These are phyloP conservation scores for Melaleuca quinquenervia DNA, from an alignment of 345 rosid species.

Conservation along the genomic window DNA sequence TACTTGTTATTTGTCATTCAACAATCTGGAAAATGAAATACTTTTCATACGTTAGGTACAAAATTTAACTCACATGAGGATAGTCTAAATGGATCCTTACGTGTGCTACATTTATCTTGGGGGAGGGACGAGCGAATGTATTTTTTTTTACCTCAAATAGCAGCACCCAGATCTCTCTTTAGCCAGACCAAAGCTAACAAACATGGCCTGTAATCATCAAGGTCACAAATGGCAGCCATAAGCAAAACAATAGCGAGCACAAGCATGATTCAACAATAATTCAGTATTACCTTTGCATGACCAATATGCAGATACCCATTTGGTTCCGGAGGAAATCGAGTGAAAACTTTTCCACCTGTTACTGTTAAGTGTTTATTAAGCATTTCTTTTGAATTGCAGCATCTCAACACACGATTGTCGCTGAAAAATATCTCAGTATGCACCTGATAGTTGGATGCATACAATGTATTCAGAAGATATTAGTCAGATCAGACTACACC, in stretches of 20 bases:
- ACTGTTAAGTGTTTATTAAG: slow-evolving; percentile 73
- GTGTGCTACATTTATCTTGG: neutral
- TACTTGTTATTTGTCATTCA: neutral
- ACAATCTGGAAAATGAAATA: neutral
- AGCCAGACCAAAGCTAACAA: slow-evolving; percentile 93
- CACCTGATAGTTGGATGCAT: slow-evolving; percentile 29
- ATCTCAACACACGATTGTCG: slow-evolving; percentile 58
- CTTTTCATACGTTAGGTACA: neutral
- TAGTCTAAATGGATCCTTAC: neutral
- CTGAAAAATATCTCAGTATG: slow-evolving; percentile 88
- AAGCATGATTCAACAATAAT: neutral
- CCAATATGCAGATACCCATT: slow-evolving; percentile 99
- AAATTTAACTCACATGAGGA: neutral
- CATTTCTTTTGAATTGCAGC: slow-evolving; percentile 70
- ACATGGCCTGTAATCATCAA: slow-evolving; percentile 67
- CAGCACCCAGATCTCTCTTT: slow-evolving; percentile 87
- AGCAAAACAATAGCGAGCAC: neutral
- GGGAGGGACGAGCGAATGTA: neutral
- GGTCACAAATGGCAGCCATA: neutral
- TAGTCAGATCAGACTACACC: neutral
- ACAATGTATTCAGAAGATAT: neutral
- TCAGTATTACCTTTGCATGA: slow-evolving; percentile 76
- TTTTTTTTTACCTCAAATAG: slow-evolving; percentile 54
- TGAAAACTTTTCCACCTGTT: slow-evolving; percentile 69
- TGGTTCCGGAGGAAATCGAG: slow-evolving; percentile 96